Conservation (phyloP, 2,329 filamentous ascomycete genomes). For the Clathrospora elynae region DNA sequence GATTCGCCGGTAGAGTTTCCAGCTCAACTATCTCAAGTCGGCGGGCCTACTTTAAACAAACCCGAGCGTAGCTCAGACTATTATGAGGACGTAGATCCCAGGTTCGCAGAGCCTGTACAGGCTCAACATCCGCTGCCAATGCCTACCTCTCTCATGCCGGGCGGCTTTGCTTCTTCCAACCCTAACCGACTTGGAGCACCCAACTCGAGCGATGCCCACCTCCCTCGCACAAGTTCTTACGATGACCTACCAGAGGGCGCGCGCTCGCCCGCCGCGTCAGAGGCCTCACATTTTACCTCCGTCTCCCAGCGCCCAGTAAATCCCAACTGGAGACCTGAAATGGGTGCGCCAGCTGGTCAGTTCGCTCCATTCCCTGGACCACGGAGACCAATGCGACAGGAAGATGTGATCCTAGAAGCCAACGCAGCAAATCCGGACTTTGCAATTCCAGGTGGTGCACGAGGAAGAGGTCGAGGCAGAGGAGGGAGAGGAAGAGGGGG, state of each 20-base stretch:
- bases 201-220: constrained; percentile 40
- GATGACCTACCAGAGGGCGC: constrained; percentile 68
- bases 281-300: constrained; percentile 85
- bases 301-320: constrained; percentile 88
- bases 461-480: constrained; percentile 42
- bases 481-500: constrained; percentile 38
- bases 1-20: constrained; percentile 46
- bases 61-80: constrained; percentile 61
- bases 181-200: constrained; percentile 32
- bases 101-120: constrained; percentile 66
- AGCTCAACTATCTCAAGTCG: constrained; percentile 37
- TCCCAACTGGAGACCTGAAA: constrained; percentile 74
- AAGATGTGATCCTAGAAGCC: constrained; percentile 72
- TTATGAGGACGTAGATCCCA: constrained; percentile 92
- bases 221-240: constrained; percentile 56
- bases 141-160: constrained; percentile 43
- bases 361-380: constrained; percentile 40
- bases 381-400: constrained; percentile 54
- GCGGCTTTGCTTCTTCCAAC: constrained; percentile 41
- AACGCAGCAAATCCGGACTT: constrained; percentile 79
- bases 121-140: constrained; percentile 34
- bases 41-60: constrained; percentile 25
- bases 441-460: constrained; percentile 62
- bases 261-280: constrained; percentile 74
- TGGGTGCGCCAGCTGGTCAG: constrained; percentile 48